Evolutionary conservation across 345 rosid genomes (phyloP), one percentile per base, ranked within the genome.

Genomic region (Bruguiera sexangula): DNA sequence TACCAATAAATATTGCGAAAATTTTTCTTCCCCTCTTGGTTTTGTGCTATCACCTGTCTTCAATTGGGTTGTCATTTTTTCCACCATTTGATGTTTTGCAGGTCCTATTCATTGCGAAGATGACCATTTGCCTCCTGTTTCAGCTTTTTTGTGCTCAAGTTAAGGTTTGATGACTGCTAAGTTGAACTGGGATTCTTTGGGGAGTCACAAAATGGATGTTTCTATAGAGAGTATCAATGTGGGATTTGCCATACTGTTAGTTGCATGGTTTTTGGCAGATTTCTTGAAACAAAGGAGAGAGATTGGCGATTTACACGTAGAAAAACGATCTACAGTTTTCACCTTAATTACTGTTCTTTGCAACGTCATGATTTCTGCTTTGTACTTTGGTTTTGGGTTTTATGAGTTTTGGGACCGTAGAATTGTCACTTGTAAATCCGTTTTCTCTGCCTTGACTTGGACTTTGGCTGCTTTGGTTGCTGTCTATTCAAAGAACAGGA

Each of bases 391-490:
- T 69, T 81, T 82, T 70, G 76, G 83, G 59, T 55, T 79, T 58
- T 73, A 54, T 63, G 75, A 67, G 64, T 82, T 65, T 36, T 82
- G 82, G 82, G 58, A 48, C 21, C 68, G 0, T 54, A 3, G 70
- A 27, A 39, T 21, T 19, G 5, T 79, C 22, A 56, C 77, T 60
- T 50, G 15, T n/a, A 73, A 75, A 18, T 57, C 67, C 22, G 30
- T 81, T 27, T 56, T 65, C 66, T 68, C 57, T 6, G 77, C 71
- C 18, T 5, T 73, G 59, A 66, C 82, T 43, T 88, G 92, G 92
- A 62, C 73, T 75, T 53, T 76, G 27, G 85, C 83, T 43, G 63
- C 83, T 61, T 30, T 56, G 6, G 72, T 80, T 65, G 72, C 73
- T 20, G 31, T 78, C 46, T 75, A 55, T 72, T 71, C 82, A 13